Conservation (phyloP, 352 stramenopile species). For the Globisporangium solare region DNA sequence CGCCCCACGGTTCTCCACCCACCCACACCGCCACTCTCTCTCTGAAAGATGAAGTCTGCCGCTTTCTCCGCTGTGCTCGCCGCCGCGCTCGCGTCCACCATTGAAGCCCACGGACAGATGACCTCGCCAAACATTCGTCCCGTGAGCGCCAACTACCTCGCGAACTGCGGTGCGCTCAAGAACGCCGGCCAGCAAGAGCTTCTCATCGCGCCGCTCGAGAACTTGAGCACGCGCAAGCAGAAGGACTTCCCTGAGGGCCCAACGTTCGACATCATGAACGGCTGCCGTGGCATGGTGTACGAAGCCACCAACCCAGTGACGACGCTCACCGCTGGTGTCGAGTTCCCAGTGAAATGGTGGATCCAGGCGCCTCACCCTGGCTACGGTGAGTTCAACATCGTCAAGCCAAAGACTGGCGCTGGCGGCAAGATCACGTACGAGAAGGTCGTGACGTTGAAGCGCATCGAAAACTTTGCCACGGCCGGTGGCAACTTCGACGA, state of each 20-base stretch:
- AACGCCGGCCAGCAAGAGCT: conserved; percentile 48
- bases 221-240: conserved; percentile 46
- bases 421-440: conserved; percentile 45
- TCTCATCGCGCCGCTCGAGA: conserved; percentile 46
- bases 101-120: conserved; percentile 23
- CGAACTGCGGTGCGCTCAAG: conserved; percentile 36
- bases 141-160: conserved; percentile 30
- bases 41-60: too few relatives aligned
- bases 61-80: background rate
- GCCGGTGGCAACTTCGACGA: conserved; percentile 22
- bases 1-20: too few relatives aligned
- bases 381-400: conserved; percentile 45
- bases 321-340: conserved; percentile 28
- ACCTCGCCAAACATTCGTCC: conserved; percentile 12
- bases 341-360: conserved; percentile 43
- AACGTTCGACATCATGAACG: conserved; percentile 59
- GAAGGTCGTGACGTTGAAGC: conserved; percentile 26
- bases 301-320: conserved; percentile 40
- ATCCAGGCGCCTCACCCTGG: conserved; percentile 58
- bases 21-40: too few relatives aligned
- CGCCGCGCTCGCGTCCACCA: background rate
- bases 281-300: conserved; percentile 52
- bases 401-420: conserved; percentile 40
- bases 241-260: conserved; percentile 28
- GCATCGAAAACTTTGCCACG: conserved; percentile 36